Percentiles rank a stretch among this genome's conserved stretches.
phyloP scores from a whole-genome alignment of 2,329 filamentous ascomycete species.

The Fusarium transvaalense region DNA sequence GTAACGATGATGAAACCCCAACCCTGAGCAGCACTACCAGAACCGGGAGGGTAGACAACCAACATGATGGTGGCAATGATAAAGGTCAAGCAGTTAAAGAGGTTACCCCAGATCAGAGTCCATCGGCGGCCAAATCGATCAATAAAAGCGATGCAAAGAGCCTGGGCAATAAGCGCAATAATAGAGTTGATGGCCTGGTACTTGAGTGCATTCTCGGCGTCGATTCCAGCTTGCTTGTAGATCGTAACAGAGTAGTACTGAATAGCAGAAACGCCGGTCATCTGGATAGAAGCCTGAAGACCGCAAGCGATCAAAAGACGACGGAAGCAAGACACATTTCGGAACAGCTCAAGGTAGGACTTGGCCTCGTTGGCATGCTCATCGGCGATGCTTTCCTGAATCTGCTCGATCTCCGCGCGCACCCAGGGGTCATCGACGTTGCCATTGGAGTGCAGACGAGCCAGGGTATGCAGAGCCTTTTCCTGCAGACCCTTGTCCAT shows the following conservation, averaged over 20 bases:
- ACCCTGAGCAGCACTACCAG: slow-evolving; percentile 46
- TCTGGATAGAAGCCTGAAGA: slow-evolving; percentile 78
- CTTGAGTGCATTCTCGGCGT: slow-evolving; percentile 69
- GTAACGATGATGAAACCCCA: slow-evolving; percentile 77
- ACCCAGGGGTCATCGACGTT: slow-evolving; percentile 76
- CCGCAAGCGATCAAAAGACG: slow-evolving; percentile 72
- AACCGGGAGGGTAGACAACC: slow-evolving; percentile 30
- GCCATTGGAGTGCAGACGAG: slow-evolving; percentile 76
- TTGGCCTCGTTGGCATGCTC: slow-evolving; percentile 63
- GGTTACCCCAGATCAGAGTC: slow-evolving; percentile 77
- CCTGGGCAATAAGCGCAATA: slow-evolving; percentile 54
- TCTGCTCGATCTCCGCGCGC: slow-evolving; percentile 76
- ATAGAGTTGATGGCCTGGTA: slow-evolving; percentile 81
- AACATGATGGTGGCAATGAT: slow-evolving; percentile 33
- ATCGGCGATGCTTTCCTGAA: slow-evolving; percentile 72
- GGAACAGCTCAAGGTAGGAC: slow-evolving; percentile 69
- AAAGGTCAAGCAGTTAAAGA: slow-evolving; percentile 74
- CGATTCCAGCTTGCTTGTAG: slow-evolving; percentile 61
- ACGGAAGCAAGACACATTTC: slow-evolving; percentile 70
- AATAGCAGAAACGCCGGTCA: slow-evolving; percentile 80
- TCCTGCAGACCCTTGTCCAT: slow-evolving; percentile 75
- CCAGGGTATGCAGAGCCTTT: slow-evolving; percentile 73
- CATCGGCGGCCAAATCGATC: slow-evolving; percentile 77
- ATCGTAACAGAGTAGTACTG: slow-evolving; percentile 78
- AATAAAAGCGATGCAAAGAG: slow-evolving; percentile 73